These are phyloP conservation scores for Helminthosporium solani DNA, from an alignment of 2,329 filamentous ascomycete genomes.

Conservation along the genomic window DNA sequence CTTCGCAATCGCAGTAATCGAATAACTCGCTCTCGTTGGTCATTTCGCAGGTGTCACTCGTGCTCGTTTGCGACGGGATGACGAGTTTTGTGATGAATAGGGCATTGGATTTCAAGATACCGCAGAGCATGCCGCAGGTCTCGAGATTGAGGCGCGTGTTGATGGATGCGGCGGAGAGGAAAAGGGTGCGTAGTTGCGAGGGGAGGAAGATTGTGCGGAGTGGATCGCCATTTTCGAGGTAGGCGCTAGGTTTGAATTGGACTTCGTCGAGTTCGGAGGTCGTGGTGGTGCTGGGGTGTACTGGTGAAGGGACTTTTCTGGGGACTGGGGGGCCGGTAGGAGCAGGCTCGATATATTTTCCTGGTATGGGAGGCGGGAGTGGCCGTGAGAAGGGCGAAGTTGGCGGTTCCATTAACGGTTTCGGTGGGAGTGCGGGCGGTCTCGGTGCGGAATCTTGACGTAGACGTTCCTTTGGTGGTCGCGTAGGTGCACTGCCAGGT, in stretches of 20 bases:
- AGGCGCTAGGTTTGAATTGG: slow-evolving; percentile 81
- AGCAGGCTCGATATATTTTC: slow-evolving; percentile 19
- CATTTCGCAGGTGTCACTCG: slow-evolving; percentile 92
- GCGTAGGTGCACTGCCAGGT: slow-evolving; percentile 39
- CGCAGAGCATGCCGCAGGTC: slow-evolving; percentile 93
- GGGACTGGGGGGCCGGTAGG: slow-evolving; percentile 23
- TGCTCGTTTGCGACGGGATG: slow-evolving; percentile 87
- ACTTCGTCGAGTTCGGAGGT: slow-evolving; percentile 59
- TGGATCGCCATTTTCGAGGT: slow-evolving; percentile 84
- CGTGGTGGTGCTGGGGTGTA: slow-evolving; percentile 31
- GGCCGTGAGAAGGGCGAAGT: slow-evolving; percentile 11
- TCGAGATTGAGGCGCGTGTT: slow-evolving; percentile 85
- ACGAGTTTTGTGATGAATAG: slow-evolving; percentile 86
- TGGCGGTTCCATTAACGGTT: slow-evolving; percentile 24
- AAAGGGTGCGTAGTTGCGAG: slow-evolving; percentile 68
- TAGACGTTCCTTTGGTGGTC: slow-evolving; percentile 35
- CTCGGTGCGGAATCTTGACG: slow-evolving; percentile 24
- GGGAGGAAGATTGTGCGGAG: slow-evolving; percentile 88
- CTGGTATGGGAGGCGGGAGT: slow-evolving; percentile 33
- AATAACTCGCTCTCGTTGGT: slow-evolving; percentile 82
- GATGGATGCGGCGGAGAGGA: slow-evolving; percentile 69
- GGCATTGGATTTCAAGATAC: slow-evolving; percentile 87
- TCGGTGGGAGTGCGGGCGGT: slow-evolving; percentile 33
- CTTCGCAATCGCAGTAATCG: slow-evolving; percentile 82
- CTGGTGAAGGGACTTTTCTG: slow-evolving; percentile 20